Evolutionary conservation across 2,329 filamentous ascomycete genomes (phyloP), one percentile per base, ranked within the genome.

Genomic region (Juglanconis oblonga): DNA sequence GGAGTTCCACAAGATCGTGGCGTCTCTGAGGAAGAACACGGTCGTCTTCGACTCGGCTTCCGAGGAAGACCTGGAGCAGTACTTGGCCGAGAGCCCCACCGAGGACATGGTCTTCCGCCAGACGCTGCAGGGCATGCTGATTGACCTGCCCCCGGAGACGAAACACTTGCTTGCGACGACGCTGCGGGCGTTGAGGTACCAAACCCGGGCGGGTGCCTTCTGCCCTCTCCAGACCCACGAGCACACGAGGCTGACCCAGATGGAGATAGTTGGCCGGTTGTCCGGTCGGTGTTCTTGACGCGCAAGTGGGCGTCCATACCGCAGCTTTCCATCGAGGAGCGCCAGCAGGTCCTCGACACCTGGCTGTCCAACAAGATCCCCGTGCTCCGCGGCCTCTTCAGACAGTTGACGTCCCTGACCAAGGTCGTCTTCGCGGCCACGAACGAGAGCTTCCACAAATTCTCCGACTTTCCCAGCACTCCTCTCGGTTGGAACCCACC

Each of bases 361-460:
- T 86, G 83, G 83, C 67, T 74, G 3, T 74, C 68, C 4, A 77
- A 80, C 13, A 73, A 77, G 29, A 68, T 83, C 13, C 76, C 79
- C 36, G 64, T 78, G 1, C 71, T 83, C 5, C 76, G 81, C 5
- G 68, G 70, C 9, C 71, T 84, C 4, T 71, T 74, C 58, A 74
- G 76, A 44, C 75, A 76, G 1, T 62, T 85, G 52, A 78, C 77
- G 1, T 67, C 74, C 1, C 65, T 84, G 5, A 70, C 70, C 5
- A 80, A 79, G 59, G 69, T 76, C 36, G 73, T 72, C 40, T 82
- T 78, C 77, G 68, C 77, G 35, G 78, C 77, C 57, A 77, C 75
- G 4, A 79, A 76, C 10, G 75, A 77, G 0, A 74, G 71, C 0
- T 72, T 82, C 17, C 71, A 74, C 42, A 69, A 68, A 2, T 62